Evolutionary conservation across 2,329 filamentous ascomycete genomes (phyloP).

Genomic region (Ilyonectria destructans): DNA sequence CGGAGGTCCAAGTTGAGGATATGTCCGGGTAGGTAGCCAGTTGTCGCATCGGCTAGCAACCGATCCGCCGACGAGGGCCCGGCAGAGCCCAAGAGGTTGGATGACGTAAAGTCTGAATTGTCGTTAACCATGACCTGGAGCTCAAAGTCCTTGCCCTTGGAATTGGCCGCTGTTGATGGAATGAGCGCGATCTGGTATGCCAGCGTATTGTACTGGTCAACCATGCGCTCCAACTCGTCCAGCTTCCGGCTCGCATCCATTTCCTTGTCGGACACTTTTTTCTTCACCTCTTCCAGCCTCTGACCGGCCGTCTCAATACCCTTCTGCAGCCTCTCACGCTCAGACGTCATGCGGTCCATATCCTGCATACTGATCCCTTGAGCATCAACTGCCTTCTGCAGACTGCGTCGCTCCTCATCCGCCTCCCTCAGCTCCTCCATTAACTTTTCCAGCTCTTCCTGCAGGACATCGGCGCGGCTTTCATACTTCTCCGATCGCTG

Average conservation of each 20-base stretch:
- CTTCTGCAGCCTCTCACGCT: conserved; percentile 93
- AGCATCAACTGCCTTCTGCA: conserved; percentile 91
- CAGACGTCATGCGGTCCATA: conserved; percentile 98
- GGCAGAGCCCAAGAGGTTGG: conserved; percentile 66
- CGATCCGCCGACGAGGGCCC: conserved; percentile 74
- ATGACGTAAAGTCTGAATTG: conserved; percentile 81
- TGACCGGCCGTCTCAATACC: conserved; percentile 84
- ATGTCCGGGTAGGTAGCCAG: conserved; percentile 91
- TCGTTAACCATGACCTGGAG: conserved; percentile 87
- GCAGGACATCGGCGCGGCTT: conserved; percentile 83
- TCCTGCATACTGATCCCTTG: conserved; percentile 98
- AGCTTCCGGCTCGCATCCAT: conserved; percentile 87
- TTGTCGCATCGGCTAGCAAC: conserved; percentile 84
- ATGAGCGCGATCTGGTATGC: conserved; percentile 96
- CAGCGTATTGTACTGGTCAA: conserved; percentile 93
- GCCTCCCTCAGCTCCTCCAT: conserved; percentile 82
- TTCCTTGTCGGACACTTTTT: conserved; percentile 88
- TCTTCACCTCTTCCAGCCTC: conserved; percentile 89
- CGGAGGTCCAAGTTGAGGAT: conserved; percentile 92
- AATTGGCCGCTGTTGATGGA: conserved; percentile 86
- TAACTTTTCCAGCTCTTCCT: conserved; percentile 88
- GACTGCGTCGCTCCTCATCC: conserved; percentile 83
- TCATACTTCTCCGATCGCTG: conserved; percentile 93
- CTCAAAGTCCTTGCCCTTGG: conserved; percentile 89
- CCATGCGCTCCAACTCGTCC: conserved; percentile 91